Evolutionary conservation across 2,329 filamentous ascomycete genomes (phyloP).

Genomic region (Claviceps fusiformis): DNA sequence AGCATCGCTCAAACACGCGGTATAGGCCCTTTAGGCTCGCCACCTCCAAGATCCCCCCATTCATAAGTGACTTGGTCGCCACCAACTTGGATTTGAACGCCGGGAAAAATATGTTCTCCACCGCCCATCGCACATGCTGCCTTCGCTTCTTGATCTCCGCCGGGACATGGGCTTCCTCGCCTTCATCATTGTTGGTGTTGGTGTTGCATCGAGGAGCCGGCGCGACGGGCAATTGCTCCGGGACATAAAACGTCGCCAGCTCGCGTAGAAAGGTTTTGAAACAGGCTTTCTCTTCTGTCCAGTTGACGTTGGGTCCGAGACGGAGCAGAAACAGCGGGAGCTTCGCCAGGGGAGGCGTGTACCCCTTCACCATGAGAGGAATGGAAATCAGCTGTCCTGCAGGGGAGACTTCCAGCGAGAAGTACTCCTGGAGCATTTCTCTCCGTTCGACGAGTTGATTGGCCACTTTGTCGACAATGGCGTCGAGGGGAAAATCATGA

Average conservation of each 20-base stretch:
- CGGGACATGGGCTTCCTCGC: conserved; percentile 23
- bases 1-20: conserved; percentile 89
- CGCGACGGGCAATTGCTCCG: conserved; percentile 59
- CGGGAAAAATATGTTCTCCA: conserved; percentile 84
- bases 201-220: conserved; percentile 14
- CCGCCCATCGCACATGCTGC: conserved; percentile 53
- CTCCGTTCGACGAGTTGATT: conserved; percentile 59
- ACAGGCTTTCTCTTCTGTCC: conserved; percentile 72
- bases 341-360: conserved; percentile 74
- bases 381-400: conserved; percentile 66
- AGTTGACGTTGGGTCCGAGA: conserved; percentile 77
- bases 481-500: conserved; percentile 50
- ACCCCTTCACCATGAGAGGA: conserved; percentile 77
- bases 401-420: conserved; percentile 68
- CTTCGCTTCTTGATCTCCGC: conserved; percentile 45
- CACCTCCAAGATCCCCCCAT: conserved; percentile 65
- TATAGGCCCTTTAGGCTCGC: conserved; percentile 89
- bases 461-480: conserved; percentile 52
- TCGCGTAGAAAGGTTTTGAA: conserved; percentile 79
- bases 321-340: conserved; percentile 78
- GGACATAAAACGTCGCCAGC: conserved; percentile 79
- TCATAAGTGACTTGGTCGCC: conserved; percentile 64
- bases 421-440: conserved; percentile 88
- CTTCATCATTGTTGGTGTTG: conserved; percentile 5
- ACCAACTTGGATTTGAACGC: conserved; percentile 73